These are phyloP conservation scores for Volutella citrinella DNA, from an alignment of 2,329 filamentous ascomycete species.

Conservation along the genomic window DNA sequence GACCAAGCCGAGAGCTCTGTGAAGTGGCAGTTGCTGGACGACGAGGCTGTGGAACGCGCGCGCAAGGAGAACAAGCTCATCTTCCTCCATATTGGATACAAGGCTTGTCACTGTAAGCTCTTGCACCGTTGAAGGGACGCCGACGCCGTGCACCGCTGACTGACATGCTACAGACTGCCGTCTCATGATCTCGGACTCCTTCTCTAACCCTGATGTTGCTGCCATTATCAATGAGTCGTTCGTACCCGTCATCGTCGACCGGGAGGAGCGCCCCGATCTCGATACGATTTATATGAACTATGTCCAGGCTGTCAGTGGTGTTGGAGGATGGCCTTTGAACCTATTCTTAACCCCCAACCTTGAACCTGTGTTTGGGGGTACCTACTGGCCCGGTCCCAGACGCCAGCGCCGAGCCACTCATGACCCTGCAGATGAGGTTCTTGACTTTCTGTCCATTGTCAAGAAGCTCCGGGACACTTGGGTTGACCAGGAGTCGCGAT, in stretches of 20 bases:
- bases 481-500: slow-evolving; percentile 79
- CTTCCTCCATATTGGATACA: slow-evolving; percentile 93
- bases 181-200: slow-evolving; percentile 90
- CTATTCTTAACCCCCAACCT: slow-evolving; percentile 94
- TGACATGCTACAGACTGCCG: slow-evolving; percentile 66
- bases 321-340: slow-evolving; percentile 91
- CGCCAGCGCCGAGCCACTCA: slow-evolving; percentile 40
- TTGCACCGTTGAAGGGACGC: too few species aligned
- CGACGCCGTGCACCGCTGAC: too few species aligned
- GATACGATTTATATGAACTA: slow-evolving; percentile 99
- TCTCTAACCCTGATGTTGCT: slow-evolving; percentile 79
- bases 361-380: slow-evolving; percentile 92
- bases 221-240: slow-evolving; percentile 81
- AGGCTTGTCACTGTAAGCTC: slow-evolving; percentile 84
- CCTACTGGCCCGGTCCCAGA: slow-evolving; percentile 87
- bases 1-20: slow-evolving; percentile 79
- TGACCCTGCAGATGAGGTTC: slow-evolving; percentile 51
- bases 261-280: slow-evolving; percentile 90
- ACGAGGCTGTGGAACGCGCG: slow-evolving; percentile 73
- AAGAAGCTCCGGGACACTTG: slow-evolving; percentile 74
- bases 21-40: slow-evolving; percentile 85
- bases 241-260: slow-evolving; percentile 87
- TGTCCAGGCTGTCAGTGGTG: slow-evolving; percentile 86
- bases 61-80: slow-evolving; percentile 81
- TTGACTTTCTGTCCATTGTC: slow-evolving; percentile 81